Base-by-base conservation (phyloP, 2,329 filamentous ascomycete genomes). In the Arthroderma sp. region DNA sequence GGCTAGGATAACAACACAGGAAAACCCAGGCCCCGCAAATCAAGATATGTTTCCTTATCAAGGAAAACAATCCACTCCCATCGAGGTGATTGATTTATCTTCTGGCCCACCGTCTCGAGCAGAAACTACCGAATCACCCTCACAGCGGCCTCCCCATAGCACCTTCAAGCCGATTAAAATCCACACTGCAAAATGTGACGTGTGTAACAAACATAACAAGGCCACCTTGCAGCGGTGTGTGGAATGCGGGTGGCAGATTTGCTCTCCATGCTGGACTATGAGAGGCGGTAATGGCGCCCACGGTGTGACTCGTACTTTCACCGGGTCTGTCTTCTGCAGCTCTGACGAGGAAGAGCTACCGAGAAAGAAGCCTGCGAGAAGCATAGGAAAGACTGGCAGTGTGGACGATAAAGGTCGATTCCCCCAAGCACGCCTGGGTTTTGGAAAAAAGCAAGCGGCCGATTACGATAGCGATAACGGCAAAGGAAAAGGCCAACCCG, bases 181-280 rank as follows among this genome's bases (percentile, higher is more conserved):
- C 6, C 58, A 59, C 44, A 65, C 62, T 0, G 62, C 60, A 1
- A 64, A 63, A 46, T 66, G 64, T 42, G 64, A 66, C 42, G 33
- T 57, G 2, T 66, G 64, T 51, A 56, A 60, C 33, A 40, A 42
- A 1, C 56, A 61, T 36, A 66, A 65, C 42, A 51, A 38, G n/a
- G 38, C 47, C 1, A 59, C 54, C 1, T 56, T 66, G 49, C 52
- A 52, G 27, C 60, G 61, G 8, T 66, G 64, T 42, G 44, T 32
- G 4, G 47, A 47, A 2, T 66, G 63, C 40, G 56, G 55, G 6
- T 62, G 55, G 58, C 62, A 66, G 32, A 55, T 57, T 8, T 66
- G 64, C 44, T 54, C 56, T n/a, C 42, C 46, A 1, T 66, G 64
- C 42, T 56, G 53, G 51, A 30, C 39, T 11, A 36, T 36, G 5